Conservation (phyloP, 495 filamentous ascomycete genomes). For the Schizothecium vesticola region DNA sequence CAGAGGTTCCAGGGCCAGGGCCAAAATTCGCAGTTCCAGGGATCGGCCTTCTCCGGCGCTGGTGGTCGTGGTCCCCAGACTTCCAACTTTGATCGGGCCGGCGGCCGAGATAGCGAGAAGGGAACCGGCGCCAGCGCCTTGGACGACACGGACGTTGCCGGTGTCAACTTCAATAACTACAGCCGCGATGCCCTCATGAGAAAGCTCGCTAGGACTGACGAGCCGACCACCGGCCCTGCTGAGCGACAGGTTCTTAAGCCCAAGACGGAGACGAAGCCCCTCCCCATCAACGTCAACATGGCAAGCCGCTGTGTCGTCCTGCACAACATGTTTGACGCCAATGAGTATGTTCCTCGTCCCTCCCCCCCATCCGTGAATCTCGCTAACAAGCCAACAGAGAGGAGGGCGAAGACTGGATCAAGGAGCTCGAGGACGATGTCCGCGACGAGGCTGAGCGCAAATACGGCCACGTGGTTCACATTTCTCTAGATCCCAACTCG, state of each 20-base stretch:
- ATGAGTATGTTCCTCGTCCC: constrained; percentile 62
- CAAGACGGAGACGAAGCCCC: constrained; percentile 72
- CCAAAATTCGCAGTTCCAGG: constrained; percentile 67
- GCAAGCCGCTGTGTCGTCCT: constrained; percentile 91
- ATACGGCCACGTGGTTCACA: constrained; percentile 98
- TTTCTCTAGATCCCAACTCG: constrained; percentile 87
- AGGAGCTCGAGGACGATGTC: constrained; percentile 92
- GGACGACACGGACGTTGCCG: constrained; percentile 96
- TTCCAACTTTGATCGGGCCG: constrained; percentile 89
- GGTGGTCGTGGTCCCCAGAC: constrained; percentile 85
- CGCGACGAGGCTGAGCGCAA: constrained; percentile 87
- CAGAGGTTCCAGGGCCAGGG: constrained; percentile 83
- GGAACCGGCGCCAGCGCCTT: constrained; percentile 88
- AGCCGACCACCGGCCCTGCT: constrained; percentile 59
- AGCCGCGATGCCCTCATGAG: constrained; percentile 96
- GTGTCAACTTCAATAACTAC: constrained; percentile 99
- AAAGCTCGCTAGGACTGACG: constrained; percentile 94
- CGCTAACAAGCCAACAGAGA: constrained; percentile 60
- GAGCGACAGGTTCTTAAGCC: constrained; percentile 70
- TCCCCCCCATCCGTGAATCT: neutral
- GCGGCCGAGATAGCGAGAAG: constrained; percentile 87
- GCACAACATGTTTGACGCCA: constrained; percentile 89
- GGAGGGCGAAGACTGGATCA: constrained; percentile 81
- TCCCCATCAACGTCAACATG: constrained; percentile 83
- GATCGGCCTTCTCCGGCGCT: constrained; percentile 87